A percentile compares a stretch with the other conserved stretches of the same genome.
Evolutionary conservation across 192 early-diverging fungal genomes (phyloP).

Genomic region (Coemansia sp.): DNA sequence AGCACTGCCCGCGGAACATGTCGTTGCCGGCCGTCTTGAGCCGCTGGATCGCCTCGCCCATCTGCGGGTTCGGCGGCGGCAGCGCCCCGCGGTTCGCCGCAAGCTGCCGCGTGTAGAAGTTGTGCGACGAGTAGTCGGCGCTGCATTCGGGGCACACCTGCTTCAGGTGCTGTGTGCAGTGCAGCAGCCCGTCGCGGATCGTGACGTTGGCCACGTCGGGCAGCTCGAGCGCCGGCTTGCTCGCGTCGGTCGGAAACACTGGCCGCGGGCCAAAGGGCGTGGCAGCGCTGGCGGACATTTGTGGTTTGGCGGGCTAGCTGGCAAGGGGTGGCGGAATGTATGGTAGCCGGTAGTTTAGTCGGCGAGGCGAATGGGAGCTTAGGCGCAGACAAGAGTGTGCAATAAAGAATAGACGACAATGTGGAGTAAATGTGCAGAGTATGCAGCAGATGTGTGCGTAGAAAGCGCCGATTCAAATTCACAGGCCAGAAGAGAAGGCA

Average conservation of each 20-base stretch:
- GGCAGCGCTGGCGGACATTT: too few relatives aligned
- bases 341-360: too few relatives aligned
- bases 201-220: conserved; percentile 3
- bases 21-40: conserved; percentile 82
- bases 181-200: conserved; percentile 52
- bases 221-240: conserved; percentile 13
- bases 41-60: conserved; percentile 54
- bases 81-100: conserved; percentile 58
- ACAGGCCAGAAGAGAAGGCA: too few relatives aligned
- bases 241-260: conserved; percentile 30
- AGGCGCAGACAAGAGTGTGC: too few relatives aligned
- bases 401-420: too few relatives aligned
- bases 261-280: conserved; percentile 47
- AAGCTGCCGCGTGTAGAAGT: conserved; percentile 62
- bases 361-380: too few relatives aligned
- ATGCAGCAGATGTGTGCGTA: too few relatives aligned
- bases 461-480: too few relatives aligned
- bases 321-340: too few relatives aligned
- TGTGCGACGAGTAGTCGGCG: conserved; percentile 61
- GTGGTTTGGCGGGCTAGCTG: too few relatives aligned
- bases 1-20: conserved; percentile 75
- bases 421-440: too few relatives aligned
- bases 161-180: conserved; percentile 59
- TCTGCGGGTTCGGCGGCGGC: conserved; percentile 65
- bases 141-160: conserved; percentile 63